These are phyloP conservation scores for Theobroma cacao DNA, from an alignment of 345 rosid species.

Conservation along the genomic window DNA sequence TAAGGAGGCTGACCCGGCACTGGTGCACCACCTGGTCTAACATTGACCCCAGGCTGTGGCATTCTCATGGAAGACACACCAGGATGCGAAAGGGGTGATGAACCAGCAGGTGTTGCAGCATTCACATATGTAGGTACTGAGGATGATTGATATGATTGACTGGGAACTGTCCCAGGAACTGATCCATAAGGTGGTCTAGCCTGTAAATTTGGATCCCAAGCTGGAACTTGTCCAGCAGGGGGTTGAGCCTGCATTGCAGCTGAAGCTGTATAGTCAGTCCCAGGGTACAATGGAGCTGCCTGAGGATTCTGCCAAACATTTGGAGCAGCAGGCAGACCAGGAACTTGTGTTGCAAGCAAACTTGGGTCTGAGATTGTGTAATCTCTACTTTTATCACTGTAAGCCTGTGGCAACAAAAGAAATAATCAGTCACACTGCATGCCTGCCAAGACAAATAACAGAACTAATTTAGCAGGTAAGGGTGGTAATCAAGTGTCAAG, in stretches of 20 bases:
- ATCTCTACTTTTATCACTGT: conserved; percentile 95
- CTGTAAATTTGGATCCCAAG: conserved; percentile 46
- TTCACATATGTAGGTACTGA: conserved; percentile 29
- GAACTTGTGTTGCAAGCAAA: conserved; percentile 43
- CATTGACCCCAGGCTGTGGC: conserved; percentile 34
- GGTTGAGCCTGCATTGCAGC: conserved; percentile 36
- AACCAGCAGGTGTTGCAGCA: conserved; percentile 32
- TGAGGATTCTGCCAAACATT: conserved; percentile 67
- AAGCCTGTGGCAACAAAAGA: conserved; percentile 45
- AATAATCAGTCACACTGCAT: background rate
- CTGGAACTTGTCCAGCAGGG: conserved; percentile 39
- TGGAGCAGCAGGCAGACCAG: conserved; percentile 46
- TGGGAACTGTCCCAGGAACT: conserved; percentile 31
- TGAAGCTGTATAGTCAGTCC: conserved; percentile 35
- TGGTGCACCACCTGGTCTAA: conserved; percentile 31
- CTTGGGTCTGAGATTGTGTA: conserved; percentile 69
- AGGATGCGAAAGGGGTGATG: conserved; percentile 31
- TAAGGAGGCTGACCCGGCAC: conserved; percentile 40
- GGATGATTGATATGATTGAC: conserved; percentile 32
- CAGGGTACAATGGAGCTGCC: conserved; percentile 40
- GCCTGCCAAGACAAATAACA: background rate
- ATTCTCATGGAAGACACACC: conserved; percentile 23
- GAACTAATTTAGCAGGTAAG: conserved; percentile 6
- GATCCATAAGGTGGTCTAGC: conserved; percentile 28
- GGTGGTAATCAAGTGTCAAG: conserved; percentile 34